Evolutionary conservation across 208 protist species (phyloP).

Genomic region (Acanthamoeba castellanii): DNA sequence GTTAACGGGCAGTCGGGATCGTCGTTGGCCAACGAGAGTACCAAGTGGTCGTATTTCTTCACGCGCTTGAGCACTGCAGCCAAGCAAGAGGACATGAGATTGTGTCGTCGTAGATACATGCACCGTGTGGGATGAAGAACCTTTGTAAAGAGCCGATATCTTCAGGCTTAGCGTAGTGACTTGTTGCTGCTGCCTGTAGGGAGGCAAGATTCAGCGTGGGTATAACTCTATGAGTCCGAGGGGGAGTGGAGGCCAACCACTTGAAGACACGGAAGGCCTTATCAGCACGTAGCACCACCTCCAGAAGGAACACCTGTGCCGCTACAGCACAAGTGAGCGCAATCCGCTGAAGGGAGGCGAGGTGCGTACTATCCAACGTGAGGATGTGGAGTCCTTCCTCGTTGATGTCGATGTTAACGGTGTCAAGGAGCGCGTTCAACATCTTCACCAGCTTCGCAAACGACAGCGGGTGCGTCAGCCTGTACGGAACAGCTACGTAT

Average conservation of each 20-base stretch:
- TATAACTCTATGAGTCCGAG: background rate
- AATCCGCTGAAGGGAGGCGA: background rate
- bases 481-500: background rate
- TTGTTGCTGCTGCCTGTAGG: background rate
- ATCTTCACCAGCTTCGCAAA: constrained; percentile 39
- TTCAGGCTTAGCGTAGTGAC: constrained; percentile 19
- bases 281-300: background rate
- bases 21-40: background rate
- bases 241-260: background rate
- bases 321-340: background rate
- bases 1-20: background rate
- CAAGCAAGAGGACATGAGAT: background rate
- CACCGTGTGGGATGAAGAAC: background rate
- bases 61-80: background rate
- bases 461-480: background rate
- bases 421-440: constrained; percentile 12
- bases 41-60: constrained; percentile 18
- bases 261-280: background rate
- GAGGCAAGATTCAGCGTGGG: background rate
- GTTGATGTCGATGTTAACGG: constrained; percentile 35
- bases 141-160: constrained; percentile 4
- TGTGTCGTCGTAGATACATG: background rate
- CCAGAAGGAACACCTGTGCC: constrained; percentile 46
- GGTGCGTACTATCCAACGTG: background rate
- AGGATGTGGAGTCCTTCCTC: background rate